Evolutionary conservation across 345 rosid species (phyloP).

Genomic region (Eucalyptus cloeziana): DNA sequence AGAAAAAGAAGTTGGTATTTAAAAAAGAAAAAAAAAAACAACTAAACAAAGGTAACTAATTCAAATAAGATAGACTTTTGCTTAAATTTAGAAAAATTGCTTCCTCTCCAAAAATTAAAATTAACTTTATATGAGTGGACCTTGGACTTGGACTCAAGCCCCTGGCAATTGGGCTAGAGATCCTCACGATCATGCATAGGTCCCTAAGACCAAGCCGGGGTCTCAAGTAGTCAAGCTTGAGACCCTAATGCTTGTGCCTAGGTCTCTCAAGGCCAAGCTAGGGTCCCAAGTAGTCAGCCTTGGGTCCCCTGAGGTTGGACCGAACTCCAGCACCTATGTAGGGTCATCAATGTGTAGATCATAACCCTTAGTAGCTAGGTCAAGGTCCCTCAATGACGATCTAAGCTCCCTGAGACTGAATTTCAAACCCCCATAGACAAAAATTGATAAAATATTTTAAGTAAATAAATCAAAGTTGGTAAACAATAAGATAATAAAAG

Average conservation of each 20-base stretch:
- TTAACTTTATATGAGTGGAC: neutral
- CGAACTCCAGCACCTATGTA: accelerated
- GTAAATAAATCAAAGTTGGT: neutral
- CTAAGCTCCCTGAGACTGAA: accelerated
- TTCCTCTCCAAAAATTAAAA: neutral
- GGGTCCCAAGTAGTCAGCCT: neutral
- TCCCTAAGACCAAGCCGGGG: neutral
- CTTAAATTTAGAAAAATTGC: neutral
- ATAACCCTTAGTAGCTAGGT: neutral
- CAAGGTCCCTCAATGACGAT: neutral
- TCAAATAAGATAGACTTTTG: neutral
- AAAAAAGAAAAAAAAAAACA: neutral
- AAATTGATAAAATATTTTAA: neutral
- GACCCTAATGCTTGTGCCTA: neutral
- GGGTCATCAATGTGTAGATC: neutral
- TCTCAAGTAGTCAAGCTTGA: neutral
- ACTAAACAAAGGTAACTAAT: neutral
- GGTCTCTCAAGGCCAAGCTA: neutral
- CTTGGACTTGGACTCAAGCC: neutral
- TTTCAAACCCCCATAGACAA: neutral
- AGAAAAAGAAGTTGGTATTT: neutral
- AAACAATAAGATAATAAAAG: neutral
- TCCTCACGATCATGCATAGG: neutral
- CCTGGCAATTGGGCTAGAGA: accelerated
- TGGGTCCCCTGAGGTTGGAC: accelerated